phyloP scores from a whole-genome alignment of 2,329 filamentous ascomycete species.

The Xylariales sp. region DNA sequence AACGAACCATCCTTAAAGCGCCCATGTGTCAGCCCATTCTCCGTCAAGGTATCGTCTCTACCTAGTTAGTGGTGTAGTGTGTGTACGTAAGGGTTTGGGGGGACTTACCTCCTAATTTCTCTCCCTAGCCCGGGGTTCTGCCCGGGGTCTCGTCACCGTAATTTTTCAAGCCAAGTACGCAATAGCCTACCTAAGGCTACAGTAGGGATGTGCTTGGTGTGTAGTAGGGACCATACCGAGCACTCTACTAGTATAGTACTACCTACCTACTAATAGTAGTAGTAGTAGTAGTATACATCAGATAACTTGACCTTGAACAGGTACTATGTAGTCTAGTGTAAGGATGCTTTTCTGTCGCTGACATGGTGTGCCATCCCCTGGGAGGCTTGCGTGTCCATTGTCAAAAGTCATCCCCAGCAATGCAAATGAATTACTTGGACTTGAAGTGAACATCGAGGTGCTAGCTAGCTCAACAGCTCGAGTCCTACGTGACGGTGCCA shows the following conservation, averaged over 20 bases:
- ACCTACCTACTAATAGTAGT: no score
- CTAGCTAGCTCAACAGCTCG: not conserved
- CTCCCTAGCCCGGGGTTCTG: not conserved
- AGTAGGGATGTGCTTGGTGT: no score
- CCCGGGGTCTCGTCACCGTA: not conserved
- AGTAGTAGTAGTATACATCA: no score
- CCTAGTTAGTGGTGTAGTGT: not conserved
- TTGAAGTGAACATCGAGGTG: slow-evolving; percentile 2
- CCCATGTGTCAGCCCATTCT: slow-evolving; percentile 21
- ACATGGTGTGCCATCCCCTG: not conserved
- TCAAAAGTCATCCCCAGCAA: not conserved
- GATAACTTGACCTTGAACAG: not conserved
- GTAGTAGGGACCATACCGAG: no score
- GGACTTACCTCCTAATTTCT: not conserved
- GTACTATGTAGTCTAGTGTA: not conserved
- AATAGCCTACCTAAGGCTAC: no score
- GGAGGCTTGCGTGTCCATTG: not conserved
- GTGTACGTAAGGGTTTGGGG: not conserved
- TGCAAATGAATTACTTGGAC: not conserved
- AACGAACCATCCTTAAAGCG: slow-evolving; percentile 11
- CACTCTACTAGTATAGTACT: no score
- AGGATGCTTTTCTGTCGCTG: slow-evolving; percentile 9
- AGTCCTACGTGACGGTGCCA: slow-evolving; percentile 19
- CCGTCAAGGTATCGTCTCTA: slow-evolving; percentile 1
- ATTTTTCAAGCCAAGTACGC: not conserved